Percentiles rank a stretch among this genome's conserved stretches.
Evolutionary conservation across 75 land plant species (phyloP).

Genomic region (Cunninghamia lanceolata): DNA sequence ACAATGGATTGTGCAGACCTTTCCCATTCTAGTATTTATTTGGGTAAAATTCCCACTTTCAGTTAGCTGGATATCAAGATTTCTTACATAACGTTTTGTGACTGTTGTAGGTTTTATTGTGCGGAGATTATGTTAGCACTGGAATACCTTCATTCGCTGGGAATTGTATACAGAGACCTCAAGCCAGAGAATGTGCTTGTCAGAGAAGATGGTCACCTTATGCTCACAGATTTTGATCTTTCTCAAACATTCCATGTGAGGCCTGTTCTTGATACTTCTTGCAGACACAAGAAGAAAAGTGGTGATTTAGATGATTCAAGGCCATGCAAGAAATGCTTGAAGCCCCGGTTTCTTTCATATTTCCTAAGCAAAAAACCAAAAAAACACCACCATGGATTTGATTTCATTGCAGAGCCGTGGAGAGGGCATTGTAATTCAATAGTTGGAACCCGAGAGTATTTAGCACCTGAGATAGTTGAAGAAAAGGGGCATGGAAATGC

Average conservation of each 20-base stretch:
- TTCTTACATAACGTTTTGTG: neutral
- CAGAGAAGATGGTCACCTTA: constrained; percentile 71
- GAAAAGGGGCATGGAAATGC: constrained; percentile 69
- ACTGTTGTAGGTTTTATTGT: constrained; percentile 44
- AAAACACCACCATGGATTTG: neutral
- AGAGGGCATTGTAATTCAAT: constrained; percentile 53
- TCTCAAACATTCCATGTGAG: constrained; percentile 51
- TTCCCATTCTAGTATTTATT: too few species aligned
- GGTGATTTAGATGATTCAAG: neutral
- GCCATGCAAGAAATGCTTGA: constrained; percentile 16
- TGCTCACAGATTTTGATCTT: constrained; percentile 82
- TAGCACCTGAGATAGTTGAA: constrained; percentile 72
- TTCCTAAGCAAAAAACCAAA: neutral
- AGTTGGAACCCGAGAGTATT: constrained; percentile 85
- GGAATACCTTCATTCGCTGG: constrained; percentile 67
- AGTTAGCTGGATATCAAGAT: neutral
- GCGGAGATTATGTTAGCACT: constrained; percentile 70
- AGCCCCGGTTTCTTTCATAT: constrained; percentile 6
- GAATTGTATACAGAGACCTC: constrained; percentile 72
- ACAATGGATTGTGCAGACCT: too few species aligned
- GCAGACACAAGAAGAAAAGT: neutral
- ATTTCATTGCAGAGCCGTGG: constrained; percentile 65
- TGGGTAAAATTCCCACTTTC: neutral
- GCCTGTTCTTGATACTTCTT: constrained; percentile 19
- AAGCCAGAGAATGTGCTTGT: constrained; percentile 77